phyloP scores from a whole-genome alignment of 768 basidiomycete genomes.

The Mycena belliarum region DNA sequence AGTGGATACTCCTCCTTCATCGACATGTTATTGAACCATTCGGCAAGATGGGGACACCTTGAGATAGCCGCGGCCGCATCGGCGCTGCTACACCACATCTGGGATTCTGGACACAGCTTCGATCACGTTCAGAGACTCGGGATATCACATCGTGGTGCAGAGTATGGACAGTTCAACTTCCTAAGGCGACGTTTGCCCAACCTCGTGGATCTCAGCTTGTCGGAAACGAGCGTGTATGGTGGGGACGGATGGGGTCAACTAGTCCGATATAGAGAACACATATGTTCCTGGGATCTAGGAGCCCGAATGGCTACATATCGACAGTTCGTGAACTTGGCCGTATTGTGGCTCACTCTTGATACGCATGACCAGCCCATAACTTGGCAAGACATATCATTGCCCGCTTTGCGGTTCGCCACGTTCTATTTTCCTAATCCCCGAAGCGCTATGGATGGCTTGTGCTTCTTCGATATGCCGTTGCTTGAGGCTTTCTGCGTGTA shows the following conservation, averaged over 20 bases:
- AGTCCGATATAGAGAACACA: not conserved
- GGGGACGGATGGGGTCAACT: slow-evolving; percentile 14
- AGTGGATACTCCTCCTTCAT: not conserved
- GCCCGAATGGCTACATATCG: not conserved
- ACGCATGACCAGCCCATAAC: not conserved
- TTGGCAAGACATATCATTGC: not conserved
- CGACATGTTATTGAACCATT: not conserved
- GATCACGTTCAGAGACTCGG: not conserved
- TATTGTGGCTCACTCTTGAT: not conserved
- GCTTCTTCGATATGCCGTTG: slow-evolving; percentile 5
- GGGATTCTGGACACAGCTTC: not conserved
- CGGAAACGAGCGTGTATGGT: not conserved
- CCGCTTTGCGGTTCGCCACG: not conserved
- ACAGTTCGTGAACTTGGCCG: not conserved
- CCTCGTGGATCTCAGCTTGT: slow-evolving; percentile 4
- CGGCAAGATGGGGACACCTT: not conserved
- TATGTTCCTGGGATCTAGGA: not conserved
- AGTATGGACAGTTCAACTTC: no score
- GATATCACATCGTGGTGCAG: no score
- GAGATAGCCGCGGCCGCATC: no score
- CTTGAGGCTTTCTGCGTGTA: slow-evolving; percentile 1
- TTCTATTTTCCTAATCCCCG: not conserved
- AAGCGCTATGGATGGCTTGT: not conserved
- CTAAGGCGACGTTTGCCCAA: not conserved
- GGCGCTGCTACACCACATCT: no score